Percentiles rank a stretch among this genome's conserved stretches.
Conservation (phyloP, 2,329 filamentous ascomycete genomes). For the Pseudogymnoascus sp. region DNA sequence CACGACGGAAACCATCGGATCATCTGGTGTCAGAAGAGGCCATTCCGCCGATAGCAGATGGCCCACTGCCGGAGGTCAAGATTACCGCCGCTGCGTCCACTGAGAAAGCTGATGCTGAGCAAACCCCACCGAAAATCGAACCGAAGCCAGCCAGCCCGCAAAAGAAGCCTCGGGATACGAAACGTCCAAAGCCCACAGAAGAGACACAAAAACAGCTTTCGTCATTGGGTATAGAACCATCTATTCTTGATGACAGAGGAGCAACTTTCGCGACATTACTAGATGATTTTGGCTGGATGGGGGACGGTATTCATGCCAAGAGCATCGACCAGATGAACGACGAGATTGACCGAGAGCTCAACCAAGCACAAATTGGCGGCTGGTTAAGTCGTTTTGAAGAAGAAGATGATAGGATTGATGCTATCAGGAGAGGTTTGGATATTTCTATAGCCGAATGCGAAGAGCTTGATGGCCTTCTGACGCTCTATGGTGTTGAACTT, state of each 20-base stretch:
- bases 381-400: slow-evolving; percentile 80
- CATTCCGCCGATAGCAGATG: slow-evolving; percentile 20
- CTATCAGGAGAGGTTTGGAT: slow-evolving; percentile 79
- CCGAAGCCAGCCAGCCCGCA: slow-evolving; percentile 25
- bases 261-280: slow-evolving; percentile 75
- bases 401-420: slow-evolving; percentile 81
- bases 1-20: slow-evolving; percentile 26
- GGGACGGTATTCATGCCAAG: slow-evolving; percentile 63
- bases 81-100: slow-evolving; percentile 41
- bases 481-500: slow-evolving; percentile 88
- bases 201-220: slow-evolving; percentile 27
- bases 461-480: slow-evolving; percentile 87
- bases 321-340: slow-evolving; percentile 72
- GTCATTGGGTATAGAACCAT: slow-evolving; percentile 64
- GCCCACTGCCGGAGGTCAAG: slow-evolving; percentile 49
- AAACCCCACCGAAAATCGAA: slow-evolving; percentile 28
- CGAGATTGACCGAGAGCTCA: slow-evolving; percentile 79
- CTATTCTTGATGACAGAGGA: slow-evolving; percentile 65
- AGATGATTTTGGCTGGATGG: slow-evolving; percentile 83
- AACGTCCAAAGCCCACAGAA: slow-evolving; percentile 24
- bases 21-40: slow-evolving; percentile 12
- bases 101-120: slow-evolving; percentile 21
- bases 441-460: slow-evolving; percentile 91
- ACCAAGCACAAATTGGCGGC: slow-evolving; percentile 82
- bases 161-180: slow-evolving; percentile 14